These are phyloP conservation scores for Leishmania aethiopica DNA, from an alignment of 208 protist genomes.

Conservation along the genomic window DNA sequence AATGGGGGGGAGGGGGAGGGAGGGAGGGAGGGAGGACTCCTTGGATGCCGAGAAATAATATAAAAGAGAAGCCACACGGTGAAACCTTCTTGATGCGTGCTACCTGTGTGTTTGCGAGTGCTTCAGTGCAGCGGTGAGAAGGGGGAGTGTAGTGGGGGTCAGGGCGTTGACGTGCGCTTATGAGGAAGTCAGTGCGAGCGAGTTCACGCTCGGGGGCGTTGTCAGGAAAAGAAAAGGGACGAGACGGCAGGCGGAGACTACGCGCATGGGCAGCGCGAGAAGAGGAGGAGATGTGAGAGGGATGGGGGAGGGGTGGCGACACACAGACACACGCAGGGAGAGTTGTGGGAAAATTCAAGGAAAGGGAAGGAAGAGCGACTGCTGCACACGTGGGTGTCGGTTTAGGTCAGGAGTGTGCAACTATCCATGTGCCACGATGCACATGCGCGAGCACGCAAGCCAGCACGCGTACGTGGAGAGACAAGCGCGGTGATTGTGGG, in stretches of 20 bases:
- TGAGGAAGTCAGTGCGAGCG: neutral
- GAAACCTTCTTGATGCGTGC: neutral
- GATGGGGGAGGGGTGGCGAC: neutral
- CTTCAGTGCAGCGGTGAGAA: too few species aligned
- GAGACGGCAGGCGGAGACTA: neutral
- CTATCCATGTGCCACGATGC: neutral
- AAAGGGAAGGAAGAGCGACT: neutral
- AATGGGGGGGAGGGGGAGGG: too few species aligned
- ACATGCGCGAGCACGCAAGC: neutral
- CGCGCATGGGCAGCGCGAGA: neutral
- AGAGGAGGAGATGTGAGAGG: neutral
- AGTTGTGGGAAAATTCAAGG: neutral
- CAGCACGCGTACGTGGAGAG: neutral
- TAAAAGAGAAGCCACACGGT: neutral
- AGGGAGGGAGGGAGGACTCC: neutral
- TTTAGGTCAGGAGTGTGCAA: neutral
- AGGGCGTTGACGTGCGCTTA: neutral
- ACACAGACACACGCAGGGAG: neutral
- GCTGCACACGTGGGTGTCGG: neutral
- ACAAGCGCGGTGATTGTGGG: neutral
- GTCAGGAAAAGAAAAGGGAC: neutral
- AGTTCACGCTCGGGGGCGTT: neutral
- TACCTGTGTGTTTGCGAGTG: neutral
- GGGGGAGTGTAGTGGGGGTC: too few species aligned
- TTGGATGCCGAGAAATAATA: neutral